Evolutionary conservation across 2,329 filamentous ascomycete species (phyloP), one percentile per base, ranked within the genome.

Genomic region (Calonectria ilicicola): DNA sequence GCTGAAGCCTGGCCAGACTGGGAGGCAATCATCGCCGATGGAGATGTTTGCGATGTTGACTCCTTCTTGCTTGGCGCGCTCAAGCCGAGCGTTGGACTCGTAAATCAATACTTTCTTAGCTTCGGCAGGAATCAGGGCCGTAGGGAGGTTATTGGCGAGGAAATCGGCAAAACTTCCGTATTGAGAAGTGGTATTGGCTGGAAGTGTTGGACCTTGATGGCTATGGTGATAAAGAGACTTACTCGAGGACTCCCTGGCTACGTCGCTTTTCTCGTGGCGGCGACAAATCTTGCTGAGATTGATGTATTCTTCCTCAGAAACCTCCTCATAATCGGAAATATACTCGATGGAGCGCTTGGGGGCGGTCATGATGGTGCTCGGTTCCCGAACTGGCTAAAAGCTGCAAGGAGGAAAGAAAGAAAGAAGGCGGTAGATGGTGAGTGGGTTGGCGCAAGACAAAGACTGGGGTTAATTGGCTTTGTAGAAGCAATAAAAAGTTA

Each of bases 11-110:
- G 70, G 27, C 83, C 82, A 84, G 3, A 75, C 70, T 0, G 81
- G 80, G 2, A 83, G 73, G 7, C 83, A 83, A 29, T 84, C 79
- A 0, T 76, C 65, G 2, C 76, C 81, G 3, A 83, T 76, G 29
- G 40, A 64, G 6, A 84, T 67, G 0, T 79, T 73, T 1, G 47
- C 32, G 0, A 83, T 62, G 1, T 12, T 2, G 1, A 76, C 26
- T 4, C 76, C 76, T 0, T 72, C 66, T 1, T 21, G 17, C 12
- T 66, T 71, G 2, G 82, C 83, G 21, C 72, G 40, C 1, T 76
- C 66, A 0, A 84, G 73, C 17, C 77, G 78, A 0, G 27, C n/a
- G 23, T 80, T 82, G 0, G 78, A 77, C 5, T 73, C 67, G 14
- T 62, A 72, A n/a, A 75, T 69, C 10, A 83, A 15, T 21, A 77